Conservation (phyloP, 106 monocot genomes). For the Dioscorea dumetorum region DNA sequence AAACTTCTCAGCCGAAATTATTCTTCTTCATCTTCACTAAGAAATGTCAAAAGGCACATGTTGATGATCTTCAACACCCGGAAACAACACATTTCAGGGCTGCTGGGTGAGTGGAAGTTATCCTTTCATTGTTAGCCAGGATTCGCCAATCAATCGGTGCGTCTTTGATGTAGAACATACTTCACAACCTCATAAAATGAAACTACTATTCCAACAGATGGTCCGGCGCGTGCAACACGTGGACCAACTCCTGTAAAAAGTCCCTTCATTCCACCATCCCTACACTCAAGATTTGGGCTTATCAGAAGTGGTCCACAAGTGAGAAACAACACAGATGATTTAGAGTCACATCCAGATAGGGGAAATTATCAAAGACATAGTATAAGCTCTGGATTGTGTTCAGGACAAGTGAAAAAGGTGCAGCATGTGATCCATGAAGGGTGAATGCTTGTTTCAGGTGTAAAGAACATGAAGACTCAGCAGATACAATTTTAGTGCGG, state of each 20-base stretch:
- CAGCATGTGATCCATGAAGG: too few species aligned
- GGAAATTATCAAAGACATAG: neutral
- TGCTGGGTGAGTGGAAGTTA: neutral
- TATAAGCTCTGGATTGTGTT: too few species aligned
- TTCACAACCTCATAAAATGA: slow-evolving; percentile 96
- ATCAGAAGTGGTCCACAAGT: neutral
- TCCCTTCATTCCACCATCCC: slow-evolving; percentile 71
- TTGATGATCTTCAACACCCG: neutral
- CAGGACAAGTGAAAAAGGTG: too few species aligned
- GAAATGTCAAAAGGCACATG: too few species aligned
- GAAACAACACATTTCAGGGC: neutral
- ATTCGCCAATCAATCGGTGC: slow-evolving; percentile 8
- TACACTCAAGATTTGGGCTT: slow-evolving; percentile 18
- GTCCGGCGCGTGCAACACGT: slow-evolving; percentile 86
- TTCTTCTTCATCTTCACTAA: too few species aligned
- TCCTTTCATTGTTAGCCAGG: neutral
- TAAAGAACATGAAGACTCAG: too few species aligned
- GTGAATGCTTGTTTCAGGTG: too few species aligned
- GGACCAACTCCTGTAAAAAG: slow-evolving; percentile 87
- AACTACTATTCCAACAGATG: slow-evolving; percentile 92
- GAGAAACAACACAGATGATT: neutral
- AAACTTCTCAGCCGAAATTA: neutral
- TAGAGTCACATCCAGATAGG: too few species aligned
- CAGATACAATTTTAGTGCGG: too few species aligned
- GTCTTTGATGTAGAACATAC: slow-evolving; percentile 56